Evolutionary conservation across 805 yeast genomes (phyloP), one percentile per base, ranked within the genome.

Genomic region (Metschnikowia matae): DNA sequence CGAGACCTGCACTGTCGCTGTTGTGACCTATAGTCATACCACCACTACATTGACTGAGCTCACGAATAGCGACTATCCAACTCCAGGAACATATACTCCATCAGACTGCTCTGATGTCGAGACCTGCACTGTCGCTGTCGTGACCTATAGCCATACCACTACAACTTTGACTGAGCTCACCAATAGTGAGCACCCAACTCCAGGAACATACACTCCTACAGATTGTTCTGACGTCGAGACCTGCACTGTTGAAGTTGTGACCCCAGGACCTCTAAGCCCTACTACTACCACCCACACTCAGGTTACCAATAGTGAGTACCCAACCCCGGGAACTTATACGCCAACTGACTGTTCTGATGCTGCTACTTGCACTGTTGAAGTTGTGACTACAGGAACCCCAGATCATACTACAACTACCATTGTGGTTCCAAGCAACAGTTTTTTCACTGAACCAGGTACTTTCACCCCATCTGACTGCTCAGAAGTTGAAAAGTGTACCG

Each of bases 251-350:
- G 26, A 6, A 23, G 26, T 23, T 23, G 26, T 23, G 26, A 23
- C 26, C 3, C 26, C 26, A 23, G 26, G n/a, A n/a, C n/a, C n/a
- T n/a, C n/a, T n/a, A n/a, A n/a, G 26, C 26, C 26, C n/a, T 1
- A 45, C 54, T 2, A 18, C 45, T n/a, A 51, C 54, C 4, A 45
- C 40, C 3, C 21, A 40, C 7, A 41, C 44, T 18, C 4, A 8
- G 13, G 5, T 8, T 14, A 31, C 44, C 3, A 40, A 40, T 21
- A 40, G 43, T 7, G 15, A 40, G 3, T 15, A 26, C 15, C 13
- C 44, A 14, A 31, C 26, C 2, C 44, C 44, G 7, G 37, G 44
- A 0, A 41, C 44, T 41, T 41, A 32, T 6, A 31, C 44, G 1
- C 36, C 37, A 13, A 18, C 36, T 2, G 44, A 41, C 20, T 41